Base-by-base conservation (phyloP, 441 rosid species). In the Omphalea diandra region DNA sequence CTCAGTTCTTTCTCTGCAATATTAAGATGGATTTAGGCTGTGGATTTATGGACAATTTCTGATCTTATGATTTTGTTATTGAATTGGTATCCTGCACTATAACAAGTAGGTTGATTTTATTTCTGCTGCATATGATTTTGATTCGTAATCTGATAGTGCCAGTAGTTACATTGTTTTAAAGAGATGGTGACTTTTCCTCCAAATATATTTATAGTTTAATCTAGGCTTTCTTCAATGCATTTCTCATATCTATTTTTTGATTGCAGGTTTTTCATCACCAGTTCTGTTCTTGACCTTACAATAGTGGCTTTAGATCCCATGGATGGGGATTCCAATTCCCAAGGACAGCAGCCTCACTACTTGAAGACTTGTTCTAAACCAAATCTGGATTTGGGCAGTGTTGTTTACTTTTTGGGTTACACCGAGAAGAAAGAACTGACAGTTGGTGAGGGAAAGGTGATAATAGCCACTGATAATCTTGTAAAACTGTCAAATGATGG, bases 251-350 rank as follows among this genome's bases (percentile, higher is more conserved):
- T 68, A 53, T 18, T 57, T 5, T 65, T 47, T 61, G 57, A 65
- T 80, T 87, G 81, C 86, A 94, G 97, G 88, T 94, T 94, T 77
- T 92, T 94, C 83, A 87, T 94, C 73, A 92, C 98, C 55, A 92
- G 96, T 79, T 87, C 98, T 15, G 84, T 92, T 78, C 83, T 92
- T 72, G 98, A 92, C 81, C 94, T 94, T 70, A 87, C 99, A 53
- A 88, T 94, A 71, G 94, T 90, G 31, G 92, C 97, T 26, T 78
- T 92, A 72, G 99, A 92, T 82, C 63, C 80, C 27, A 56, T 82
- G 22, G 94, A 90, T 75, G 94, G 98, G 67, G 98, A 94, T 71
- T 77, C 88, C 35, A 85, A 71, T 70, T 50, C 84, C 41, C 98
- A 84, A 72, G 85, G 81, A 20, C 96, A 83, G 49, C 95, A 90